Percentiles rank a stretch among this genome's conserved stretches.
Conservation (phyloP, 192 early-diverging fungal species). For the Mortierella antarctica region DNA sequence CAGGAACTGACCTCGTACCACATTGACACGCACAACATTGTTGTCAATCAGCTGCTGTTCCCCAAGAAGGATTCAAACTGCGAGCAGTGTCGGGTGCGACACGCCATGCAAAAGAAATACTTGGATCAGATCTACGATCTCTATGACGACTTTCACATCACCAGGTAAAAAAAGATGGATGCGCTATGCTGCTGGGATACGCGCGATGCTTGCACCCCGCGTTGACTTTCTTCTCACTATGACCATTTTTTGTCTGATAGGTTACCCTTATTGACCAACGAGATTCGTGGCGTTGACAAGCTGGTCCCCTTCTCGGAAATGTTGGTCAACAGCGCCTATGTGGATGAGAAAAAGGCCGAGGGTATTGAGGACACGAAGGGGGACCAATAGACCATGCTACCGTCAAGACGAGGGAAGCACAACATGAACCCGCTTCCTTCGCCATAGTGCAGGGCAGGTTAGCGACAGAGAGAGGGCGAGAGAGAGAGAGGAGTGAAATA, state of each 20-base stretch:
- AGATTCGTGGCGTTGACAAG: conserved; percentile 95
- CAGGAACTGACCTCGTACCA: conserved; percentile 98
- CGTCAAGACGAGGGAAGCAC: no score
- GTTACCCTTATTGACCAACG: conserved; percentile 95
- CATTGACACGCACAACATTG: conserved; percentile 99
- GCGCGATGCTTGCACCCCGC: not conserved
- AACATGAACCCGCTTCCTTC: no score
- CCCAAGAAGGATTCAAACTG: conserved; percentile 89
- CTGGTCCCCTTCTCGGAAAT: conserved; percentile 94
- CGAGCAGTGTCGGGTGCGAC: conserved; percentile 90
- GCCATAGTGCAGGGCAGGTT: no score
- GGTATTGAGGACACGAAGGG: conserved; percentile 41
- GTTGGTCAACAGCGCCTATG: conserved; percentile 73
- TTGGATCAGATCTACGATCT: conserved; percentile 98
- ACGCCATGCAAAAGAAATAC: conserved; percentile 99
- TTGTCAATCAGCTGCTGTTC: conserved; percentile 98
- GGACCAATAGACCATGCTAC: not conserved
- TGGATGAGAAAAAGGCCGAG: conserved; percentile 48
- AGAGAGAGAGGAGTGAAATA: no score
- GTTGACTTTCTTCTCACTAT: no score
- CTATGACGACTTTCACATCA: conserved; percentile 99
- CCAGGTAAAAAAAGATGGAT: conserved; percentile 20
- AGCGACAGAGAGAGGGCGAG: no score
- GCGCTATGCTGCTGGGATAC: not conserved
- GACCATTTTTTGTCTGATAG: conserved; percentile 57